Evolutionary conservation across 495 filamentous ascomycete genomes (phyloP).

Genomic region (Xylaria bambusicola): DNA sequence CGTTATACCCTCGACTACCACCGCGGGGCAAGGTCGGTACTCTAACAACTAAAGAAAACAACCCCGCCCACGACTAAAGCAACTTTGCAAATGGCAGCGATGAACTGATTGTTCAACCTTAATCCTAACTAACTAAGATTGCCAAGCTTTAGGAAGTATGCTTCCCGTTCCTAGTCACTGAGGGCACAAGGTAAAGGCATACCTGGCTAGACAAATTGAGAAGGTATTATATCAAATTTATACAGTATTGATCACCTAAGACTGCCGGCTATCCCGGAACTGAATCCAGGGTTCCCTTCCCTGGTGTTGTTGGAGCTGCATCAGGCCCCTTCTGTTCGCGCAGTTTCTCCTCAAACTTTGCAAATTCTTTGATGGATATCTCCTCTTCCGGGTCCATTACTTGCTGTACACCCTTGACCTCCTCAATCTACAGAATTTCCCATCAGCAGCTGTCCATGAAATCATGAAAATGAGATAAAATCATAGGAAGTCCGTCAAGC

Average conservation of each 20-base stretch:
- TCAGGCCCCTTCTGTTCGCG: slow-evolving; percentile 66
- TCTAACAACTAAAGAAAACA: neutral
- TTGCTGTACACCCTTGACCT: slow-evolving; percentile 90
- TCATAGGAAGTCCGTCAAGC: neutral
- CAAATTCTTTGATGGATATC: slow-evolving; percentile 85
- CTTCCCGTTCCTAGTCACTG: neutral
- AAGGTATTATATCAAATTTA: slow-evolving; percentile 26
- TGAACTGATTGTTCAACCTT: neutral
- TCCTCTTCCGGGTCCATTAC: slow-evolving; percentile 91
- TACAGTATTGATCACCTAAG: slow-evolving; percentile 7
- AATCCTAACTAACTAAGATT: neutral
- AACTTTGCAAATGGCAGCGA: neutral
- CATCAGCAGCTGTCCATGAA: slow-evolving; percentile 18
- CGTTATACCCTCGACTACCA: slow-evolving; percentile 13
- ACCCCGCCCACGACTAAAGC: neutral
- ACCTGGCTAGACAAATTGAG: neutral
- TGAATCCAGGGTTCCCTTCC: slow-evolving; percentile 68
- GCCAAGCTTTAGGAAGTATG: neutral
- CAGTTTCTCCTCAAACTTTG: slow-evolving; percentile 94
- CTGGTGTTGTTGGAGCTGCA: slow-evolving; percentile 56
- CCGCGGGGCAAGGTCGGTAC: neutral
- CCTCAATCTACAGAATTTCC: slow-evolving; percentile 69
- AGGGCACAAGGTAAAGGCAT: neutral
- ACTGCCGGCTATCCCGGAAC: slow-evolving; percentile 48
- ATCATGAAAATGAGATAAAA: neutral